Evolutionary conservation across 192 early-diverging fungal species (phyloP).

Genomic region (Entomortierella chlamydospora): DNA sequence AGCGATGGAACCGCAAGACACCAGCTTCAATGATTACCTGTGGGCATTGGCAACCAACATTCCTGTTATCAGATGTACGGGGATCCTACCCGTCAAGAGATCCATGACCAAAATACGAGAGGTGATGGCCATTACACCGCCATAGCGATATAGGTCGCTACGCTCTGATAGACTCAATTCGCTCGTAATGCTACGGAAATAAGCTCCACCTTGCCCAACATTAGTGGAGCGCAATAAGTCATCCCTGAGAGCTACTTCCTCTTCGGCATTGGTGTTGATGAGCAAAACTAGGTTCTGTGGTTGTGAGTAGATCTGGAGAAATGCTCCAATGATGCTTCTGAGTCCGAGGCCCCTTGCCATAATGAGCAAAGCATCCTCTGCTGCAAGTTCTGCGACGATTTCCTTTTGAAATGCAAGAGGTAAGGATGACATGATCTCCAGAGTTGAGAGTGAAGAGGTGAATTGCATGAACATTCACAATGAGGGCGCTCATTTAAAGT

Average conservation of each 20-base stretch:
- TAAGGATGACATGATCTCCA: conserved; percentile 20
- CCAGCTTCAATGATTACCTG: conserved; percentile 54
- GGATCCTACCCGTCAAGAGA: conserved; percentile 82
- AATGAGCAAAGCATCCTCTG: conserved; percentile 87
- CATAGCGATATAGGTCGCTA: conserved; percentile 74
- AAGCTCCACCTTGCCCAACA: conserved; percentile 14
- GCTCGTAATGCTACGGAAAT: conserved; percentile 43
- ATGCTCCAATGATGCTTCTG: conserved; percentile 71
- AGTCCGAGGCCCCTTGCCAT: conserved; percentile 84
- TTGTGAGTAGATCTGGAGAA: conserved; percentile 76
- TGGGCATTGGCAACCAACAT: conserved; percentile 90
- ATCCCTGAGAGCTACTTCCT: conserved; percentile 60
- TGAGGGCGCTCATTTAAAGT: neutral
- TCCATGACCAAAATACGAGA: conserved; percentile 93
- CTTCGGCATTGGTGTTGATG: conserved; percentile 74
- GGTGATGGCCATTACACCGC: conserved; percentile 89
- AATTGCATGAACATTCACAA: neutral
- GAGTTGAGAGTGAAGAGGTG: neutral
- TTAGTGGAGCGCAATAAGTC: conserved; percentile 29
- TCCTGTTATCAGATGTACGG: conserved; percentile 81
- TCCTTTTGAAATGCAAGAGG: conserved; percentile 74
- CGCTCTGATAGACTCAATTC: conserved; percentile 49
- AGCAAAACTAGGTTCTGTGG: conserved; percentile 82
- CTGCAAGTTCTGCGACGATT: conserved; percentile 72
- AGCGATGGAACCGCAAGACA: neutral